Percentiles rank a stretch among this genome's conserved stretches.
Evolutionary conservation across 768 basidiomycete genomes (phyloP).

Genomic region (Amanita thiersii): DNA sequence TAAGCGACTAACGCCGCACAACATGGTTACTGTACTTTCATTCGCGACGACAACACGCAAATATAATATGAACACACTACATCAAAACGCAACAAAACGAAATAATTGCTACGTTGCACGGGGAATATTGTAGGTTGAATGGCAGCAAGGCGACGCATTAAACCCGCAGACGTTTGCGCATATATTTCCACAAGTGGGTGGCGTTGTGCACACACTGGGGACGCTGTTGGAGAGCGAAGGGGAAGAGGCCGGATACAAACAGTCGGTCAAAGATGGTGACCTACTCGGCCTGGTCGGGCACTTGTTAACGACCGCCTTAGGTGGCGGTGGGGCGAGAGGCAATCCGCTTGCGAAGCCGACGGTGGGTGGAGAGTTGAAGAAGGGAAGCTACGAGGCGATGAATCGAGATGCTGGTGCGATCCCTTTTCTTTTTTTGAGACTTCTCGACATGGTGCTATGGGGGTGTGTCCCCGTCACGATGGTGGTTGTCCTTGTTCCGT

Average conservation of each 20-base stretch:
- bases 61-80: no score
- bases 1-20: not conserved
- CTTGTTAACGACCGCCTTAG: slow-evolving; percentile 20
- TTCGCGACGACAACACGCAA: not conserved
- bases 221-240: slow-evolving; percentile 70
- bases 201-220: slow-evolving; percentile 91
- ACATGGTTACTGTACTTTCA: not conserved
- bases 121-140: slow-evolving; percentile 86
- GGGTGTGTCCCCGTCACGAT: not conserved
- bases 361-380: slow-evolving; percentile 16
- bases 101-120: no score
- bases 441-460: no score
- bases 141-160: slow-evolving; percentile 81
- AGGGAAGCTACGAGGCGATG: slow-evolving; percentile 62
- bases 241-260: slow-evolving; percentile 58
- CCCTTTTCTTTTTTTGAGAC: slow-evolving; percentile 6
- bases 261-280: slow-evolving; percentile 52
- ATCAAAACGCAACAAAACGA: no score
- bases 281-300: slow-evolving; percentile 41
- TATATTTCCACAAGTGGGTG: slow-evolving; percentile 57
- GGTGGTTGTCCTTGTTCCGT: not conserved
- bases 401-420: slow-evolving; percentile 86
- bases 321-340: slow-evolving; percentile 27
- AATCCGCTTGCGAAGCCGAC: slow-evolving; percentile 53
- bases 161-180: slow-evolving; percentile 64